Base-by-base conservation (phyloP, 2,329 filamentous ascomycete species). In the Cytospora piceicola region DNA sequence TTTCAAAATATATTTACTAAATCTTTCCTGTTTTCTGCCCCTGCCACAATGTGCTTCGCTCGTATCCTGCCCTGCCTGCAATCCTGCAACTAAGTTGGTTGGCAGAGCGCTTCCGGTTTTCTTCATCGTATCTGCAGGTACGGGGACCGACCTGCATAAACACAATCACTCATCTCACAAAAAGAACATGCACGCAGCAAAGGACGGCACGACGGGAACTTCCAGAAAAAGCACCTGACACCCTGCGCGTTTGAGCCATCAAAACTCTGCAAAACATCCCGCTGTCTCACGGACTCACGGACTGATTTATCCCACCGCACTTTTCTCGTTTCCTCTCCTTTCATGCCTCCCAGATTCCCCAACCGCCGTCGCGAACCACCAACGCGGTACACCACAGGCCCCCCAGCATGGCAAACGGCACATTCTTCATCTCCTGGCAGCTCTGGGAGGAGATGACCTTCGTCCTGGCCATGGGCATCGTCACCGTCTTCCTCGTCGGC, bases 401-500 rank as follows among this genome's bases (percentile, higher is more conserved):
- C n/a, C 15, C 34, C n/a, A 20, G 22, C 58, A 80, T 80, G 79
- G 75, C 70, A 58, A 78, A 77, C 73, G 72, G 70, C 59, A 75
- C 73, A 49, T 92, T 93, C 77, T 92, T 91, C 77, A 73, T 81
- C 52, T 82, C 79, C 58, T 96, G 93, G 93, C 81, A 85, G 71
- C 80, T 95, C 72, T 97, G 93, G 93, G 87, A 95, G 82, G 88
- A 96, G 80, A 89, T 97, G 88, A 91, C 89, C 61, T 92, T 96
- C 80, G 93, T 93, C 34, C 84, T 96, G 58, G 91, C 83, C 46
- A 85, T 86, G 70, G 86, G 85, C 66, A 93, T 96, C 70, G 83
- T 86, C 58, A 70, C 88, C 46, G 91, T 94, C 49, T 88, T 97
- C 71, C 72, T 85, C 59, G 77, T 88, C 52, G 93, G 91, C 8